These are phyloP conservation scores for Scenedesmus sp. DNA, from an alignment of 163 green algal genomes.

Conservation along the genomic window DNA sequence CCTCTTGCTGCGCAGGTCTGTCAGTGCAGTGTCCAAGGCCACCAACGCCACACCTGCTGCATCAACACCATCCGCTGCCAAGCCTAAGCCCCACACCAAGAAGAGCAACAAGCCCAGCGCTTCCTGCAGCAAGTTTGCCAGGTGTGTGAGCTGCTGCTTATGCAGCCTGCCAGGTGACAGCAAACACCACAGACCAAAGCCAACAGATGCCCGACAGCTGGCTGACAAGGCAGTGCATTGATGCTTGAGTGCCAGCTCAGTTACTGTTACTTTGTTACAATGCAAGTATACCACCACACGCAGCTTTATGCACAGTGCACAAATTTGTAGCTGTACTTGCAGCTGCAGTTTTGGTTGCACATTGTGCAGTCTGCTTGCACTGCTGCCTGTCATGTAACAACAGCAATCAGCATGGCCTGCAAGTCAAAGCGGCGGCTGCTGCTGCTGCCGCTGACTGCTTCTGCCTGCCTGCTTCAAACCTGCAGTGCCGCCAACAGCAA, in stretches of 20 bases:
- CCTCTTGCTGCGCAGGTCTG: no score
- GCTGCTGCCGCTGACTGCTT: not conserved
- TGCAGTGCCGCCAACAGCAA: not conserved
- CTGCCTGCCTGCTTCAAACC: not conserved
- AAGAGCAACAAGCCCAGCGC: not conserved
- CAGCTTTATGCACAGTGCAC: no score
- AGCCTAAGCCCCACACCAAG: not conserved
- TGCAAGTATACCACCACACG: no score
- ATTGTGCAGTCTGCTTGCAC: not conserved
- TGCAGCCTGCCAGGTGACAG: not conserved
- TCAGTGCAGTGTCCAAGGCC: no score
- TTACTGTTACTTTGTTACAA: no score
- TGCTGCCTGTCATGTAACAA: not conserved
- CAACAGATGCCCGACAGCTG: not conserved
- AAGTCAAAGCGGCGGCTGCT: not conserved
- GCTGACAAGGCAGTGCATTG: not conserved
- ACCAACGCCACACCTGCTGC: not conserved
- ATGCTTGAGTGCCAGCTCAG: no score
- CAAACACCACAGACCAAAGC: not conserved
- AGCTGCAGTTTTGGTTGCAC: no score
- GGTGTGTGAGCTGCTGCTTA: not conserved
- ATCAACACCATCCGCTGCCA: not conserved
- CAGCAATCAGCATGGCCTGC: no score
- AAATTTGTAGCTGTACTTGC: no score
- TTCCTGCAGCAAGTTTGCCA: not conserved